phyloP scores from a whole-genome alignment of 2,329 filamentous ascomycete genomes.

The Aspergillus luchuensis region DNA sequence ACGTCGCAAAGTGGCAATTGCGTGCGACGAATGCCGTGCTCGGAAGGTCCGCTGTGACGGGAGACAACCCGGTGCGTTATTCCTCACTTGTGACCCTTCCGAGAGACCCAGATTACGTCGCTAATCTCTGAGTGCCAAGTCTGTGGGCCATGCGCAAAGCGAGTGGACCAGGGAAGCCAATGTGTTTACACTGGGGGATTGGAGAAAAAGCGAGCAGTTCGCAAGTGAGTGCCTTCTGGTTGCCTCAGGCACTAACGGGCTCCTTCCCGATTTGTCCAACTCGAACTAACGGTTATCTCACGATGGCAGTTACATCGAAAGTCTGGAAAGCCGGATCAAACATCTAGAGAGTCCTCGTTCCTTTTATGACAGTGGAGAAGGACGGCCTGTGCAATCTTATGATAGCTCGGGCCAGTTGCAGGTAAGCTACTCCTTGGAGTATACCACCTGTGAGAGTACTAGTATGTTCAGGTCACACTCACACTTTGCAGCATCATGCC shows the following conservation, averaged over 20 bases:
- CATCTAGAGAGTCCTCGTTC: conserved; percentile 23
- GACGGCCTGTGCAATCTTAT: neutral
- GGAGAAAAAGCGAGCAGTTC: conserved; percentile 32
- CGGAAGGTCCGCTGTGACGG: conserved; percentile 26
- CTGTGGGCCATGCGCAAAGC: conserved; percentile 34
- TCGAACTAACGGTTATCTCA: neutral
- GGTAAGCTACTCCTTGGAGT: conserved; percentile 8
- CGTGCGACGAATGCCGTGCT: conserved; percentile 23
- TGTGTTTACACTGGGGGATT: conserved; percentile 34
- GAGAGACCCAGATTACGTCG: neutral
- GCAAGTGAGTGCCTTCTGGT: conserved; percentile 18
- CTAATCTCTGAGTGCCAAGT: conserved; percentile 21
- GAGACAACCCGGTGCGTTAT: conserved; percentile 20
- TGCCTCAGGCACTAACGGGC: neutral
- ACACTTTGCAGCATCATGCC: conserved; percentile 3
- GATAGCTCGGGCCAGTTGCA: conserved; percentile 10
- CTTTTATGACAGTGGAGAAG: neutral
- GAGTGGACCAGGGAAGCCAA: conserved; percentile 16
- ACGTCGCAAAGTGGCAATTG: conserved; percentile 23
- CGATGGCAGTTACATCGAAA: conserved; percentile 30
- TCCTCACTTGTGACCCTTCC: neutral
- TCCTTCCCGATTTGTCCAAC: neutral
- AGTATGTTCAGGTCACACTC: neutral
- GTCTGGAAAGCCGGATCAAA: conserved; percentile 30
- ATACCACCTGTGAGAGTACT: neutral